These are phyloP conservation scores for Bipolaris oryzae DNA, from an alignment of 2,329 filamentous ascomycete species.

Conservation along the genomic window DNA sequence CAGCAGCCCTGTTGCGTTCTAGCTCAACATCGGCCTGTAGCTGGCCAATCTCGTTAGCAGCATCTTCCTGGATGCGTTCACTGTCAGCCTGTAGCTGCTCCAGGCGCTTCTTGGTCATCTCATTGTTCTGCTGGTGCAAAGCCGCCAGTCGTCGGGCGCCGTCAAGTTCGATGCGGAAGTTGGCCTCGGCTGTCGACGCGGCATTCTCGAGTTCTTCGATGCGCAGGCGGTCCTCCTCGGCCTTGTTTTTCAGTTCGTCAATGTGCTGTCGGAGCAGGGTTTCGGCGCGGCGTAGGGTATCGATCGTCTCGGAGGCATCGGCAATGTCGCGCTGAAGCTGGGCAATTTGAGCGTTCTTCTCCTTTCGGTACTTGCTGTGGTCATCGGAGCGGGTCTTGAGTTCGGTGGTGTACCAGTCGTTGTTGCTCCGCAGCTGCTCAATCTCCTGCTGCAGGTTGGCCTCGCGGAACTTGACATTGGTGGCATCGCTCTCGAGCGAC, in stretches of 20 bases:
- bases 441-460: slow-evolving; percentile 90
- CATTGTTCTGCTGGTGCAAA: slow-evolving; percentile 76
- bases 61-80: slow-evolving; percentile 70
- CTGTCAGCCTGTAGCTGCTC: slow-evolving; percentile 70
- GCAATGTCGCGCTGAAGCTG: slow-evolving; percentile 89
- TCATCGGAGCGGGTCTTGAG: slow-evolving; percentile 89
- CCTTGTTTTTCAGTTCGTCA: slow-evolving; percentile 82
- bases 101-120: slow-evolving; percentile 72
- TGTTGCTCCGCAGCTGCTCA: slow-evolving; percentile 84
- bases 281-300: slow-evolving; percentile 79
- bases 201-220: slow-evolving; percentile 87
- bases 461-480: slow-evolving; percentile 85
- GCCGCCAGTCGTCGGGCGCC: slow-evolving; percentile 80
- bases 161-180: slow-evolving; percentile 85
- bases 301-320: slow-evolving; percentile 77
- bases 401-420: slow-evolving; percentile 91
- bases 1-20: slow-evolving; percentile 64
- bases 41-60: slow-evolving; percentile 61
- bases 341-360: slow-evolving; percentile 87
- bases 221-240: slow-evolving; percentile 80
- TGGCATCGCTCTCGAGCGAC: slow-evolving; percentile 77
- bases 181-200: slow-evolving; percentile 80
- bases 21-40: slow-evolving; percentile 58
- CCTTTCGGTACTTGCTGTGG: slow-evolving; percentile 87
- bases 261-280: slow-evolving; percentile 79